These are phyloP conservation scores for Sisymbrium irio DNA, from an alignment of 345 rosid species.

Conservation along the genomic window DNA sequence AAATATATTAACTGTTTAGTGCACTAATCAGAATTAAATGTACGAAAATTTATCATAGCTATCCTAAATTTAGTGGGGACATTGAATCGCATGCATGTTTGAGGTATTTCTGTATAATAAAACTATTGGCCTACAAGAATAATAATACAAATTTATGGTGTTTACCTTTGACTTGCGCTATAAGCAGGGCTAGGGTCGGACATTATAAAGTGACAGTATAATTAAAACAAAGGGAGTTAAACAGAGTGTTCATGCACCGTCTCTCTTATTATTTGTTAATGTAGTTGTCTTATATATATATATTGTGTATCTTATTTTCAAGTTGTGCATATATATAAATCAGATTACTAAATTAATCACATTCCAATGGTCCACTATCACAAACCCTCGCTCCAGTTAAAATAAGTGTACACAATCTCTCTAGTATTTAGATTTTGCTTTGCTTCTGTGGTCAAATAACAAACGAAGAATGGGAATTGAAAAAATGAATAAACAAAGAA, in stretches of 20 bases:
- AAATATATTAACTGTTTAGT: slow-evolving; percentile 5
- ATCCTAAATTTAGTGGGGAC: slow-evolving; percentile 22
- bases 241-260: slow-evolving; percentile 13
- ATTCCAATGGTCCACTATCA: slow-evolving; percentile 6
- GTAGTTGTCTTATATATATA: background rate
- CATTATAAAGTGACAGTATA: slow-evolving; percentile 2
- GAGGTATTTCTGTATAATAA: background rate
- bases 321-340: slow-evolving; percentile 2
- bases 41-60: slow-evolving; percentile 16
- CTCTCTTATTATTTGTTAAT: background rate
- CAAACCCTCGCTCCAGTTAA: background rate
- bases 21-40: slow-evolving; percentile 13
- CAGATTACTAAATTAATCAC: slow-evolving; percentile 1
- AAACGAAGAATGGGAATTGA: background rate
- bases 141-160: background rate
- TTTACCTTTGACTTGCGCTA: slow-evolving; percentile 4
- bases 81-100: slow-evolving; percentile 21
- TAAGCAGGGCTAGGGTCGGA: background rate
- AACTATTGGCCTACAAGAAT: background rate
- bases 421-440: background rate
- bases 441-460: slow-evolving; percentile 8
- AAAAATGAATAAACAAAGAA: background rate
- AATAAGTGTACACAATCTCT: background rate
- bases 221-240: background rate
- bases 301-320: background rate